Evolutionary conservation across 768 basidiomycete genomes (phyloP).

Genomic region (Naganishia antarctica): DNA sequence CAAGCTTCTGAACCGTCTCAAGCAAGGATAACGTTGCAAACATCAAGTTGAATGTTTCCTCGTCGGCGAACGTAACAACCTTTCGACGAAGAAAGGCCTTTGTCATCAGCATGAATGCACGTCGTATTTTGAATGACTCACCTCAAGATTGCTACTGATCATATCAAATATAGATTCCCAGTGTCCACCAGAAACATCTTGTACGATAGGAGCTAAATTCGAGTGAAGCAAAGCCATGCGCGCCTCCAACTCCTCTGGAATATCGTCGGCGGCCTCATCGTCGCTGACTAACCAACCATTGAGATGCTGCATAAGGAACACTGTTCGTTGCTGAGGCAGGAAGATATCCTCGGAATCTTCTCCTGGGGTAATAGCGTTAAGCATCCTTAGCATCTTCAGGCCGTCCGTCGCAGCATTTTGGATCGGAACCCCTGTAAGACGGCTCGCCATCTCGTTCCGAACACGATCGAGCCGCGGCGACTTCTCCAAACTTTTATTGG

Average conservation of each 20-base stretch:
- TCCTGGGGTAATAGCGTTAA: constrained; percentile 69
- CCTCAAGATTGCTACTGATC: constrained; percentile 82
- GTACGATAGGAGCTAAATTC: constrained; percentile 76
- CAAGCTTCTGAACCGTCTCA: constrained; percentile 64
- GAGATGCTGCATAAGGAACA: constrained; percentile 79
- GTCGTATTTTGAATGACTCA: constrained; percentile 45
- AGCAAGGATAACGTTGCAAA: constrained; percentile 67
- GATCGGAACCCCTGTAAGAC: constrained; percentile 63
- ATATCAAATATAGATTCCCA: constrained; percentile 92
- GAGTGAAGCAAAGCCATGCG: constrained; percentile 69
- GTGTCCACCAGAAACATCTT: constrained; percentile 76
- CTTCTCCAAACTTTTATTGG: constrained; percentile 51
- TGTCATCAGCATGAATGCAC: neutral
- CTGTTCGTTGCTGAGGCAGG: constrained; percentile 73
- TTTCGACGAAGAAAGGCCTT: neutral
- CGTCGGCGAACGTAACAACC: constrained; percentile 63
- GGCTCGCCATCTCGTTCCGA: constrained; percentile 85
- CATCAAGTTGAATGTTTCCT: constrained; percentile 60
- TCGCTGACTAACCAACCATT: constrained; percentile 69
- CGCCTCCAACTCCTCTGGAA: constrained; percentile 73
- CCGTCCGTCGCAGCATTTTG: constrained; percentile 65
- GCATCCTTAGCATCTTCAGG: constrained; percentile 62
- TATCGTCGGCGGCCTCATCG: constrained; percentile 54
- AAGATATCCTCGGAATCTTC: constrained; percentile 74
- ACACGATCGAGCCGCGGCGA: constrained; percentile 69